Conservation (phyloP, 371 early-diverging fungal species). For the Apophysomyces sp. region DNA sequence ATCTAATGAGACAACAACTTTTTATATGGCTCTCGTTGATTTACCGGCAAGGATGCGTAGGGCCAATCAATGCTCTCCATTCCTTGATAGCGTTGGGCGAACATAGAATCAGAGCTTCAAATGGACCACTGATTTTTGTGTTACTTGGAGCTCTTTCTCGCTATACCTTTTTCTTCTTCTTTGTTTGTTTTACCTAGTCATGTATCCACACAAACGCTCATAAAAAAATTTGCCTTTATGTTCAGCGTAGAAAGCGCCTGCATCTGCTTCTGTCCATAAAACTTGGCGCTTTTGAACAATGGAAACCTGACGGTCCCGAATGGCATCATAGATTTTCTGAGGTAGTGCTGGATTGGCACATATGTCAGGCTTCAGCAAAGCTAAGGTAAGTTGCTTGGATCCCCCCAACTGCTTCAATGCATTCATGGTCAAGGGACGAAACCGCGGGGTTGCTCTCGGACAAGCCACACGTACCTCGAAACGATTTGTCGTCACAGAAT, state of each 20-base stretch:
- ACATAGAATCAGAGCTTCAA: slow-evolving; percentile 56
- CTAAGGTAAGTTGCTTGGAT: slow-evolving; percentile 58
- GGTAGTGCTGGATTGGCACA: slow-evolving; percentile 59
- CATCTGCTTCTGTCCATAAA: slow-evolving; percentile 63
- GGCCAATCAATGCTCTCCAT: slow-evolving; percentile 67
- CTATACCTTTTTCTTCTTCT: neutral
- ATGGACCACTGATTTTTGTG: slow-evolving; percentile 50
- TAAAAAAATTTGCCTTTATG: slow-evolving; percentile 69
- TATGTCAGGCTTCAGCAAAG: slow-evolving; percentile 78
- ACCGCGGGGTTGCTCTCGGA: neutral
- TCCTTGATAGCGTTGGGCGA: slow-evolving; percentile 63
- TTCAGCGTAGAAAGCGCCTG: slow-evolving; percentile 64
- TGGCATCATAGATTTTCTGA: slow-evolving; percentile 36
- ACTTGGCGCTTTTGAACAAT: slow-evolving; percentile 48
- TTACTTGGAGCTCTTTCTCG: neutral
- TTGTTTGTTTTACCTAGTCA: slow-evolving; percentile 55
- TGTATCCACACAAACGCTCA: slow-evolving; percentile 66
- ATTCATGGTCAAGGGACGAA: neutral
- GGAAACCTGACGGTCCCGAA: slow-evolving; percentile 41
- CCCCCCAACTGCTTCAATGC: neutral
- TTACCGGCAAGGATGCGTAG: slow-evolving; percentile 69
- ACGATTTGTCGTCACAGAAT: neutral
- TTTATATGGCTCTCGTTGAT: neutral
- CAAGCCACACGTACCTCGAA: neutral
- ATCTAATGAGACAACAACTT: neutral